These are phyloP conservation scores for Kwoniella botswanensis DNA, from an alignment of 768 basidiomycete species.

Conservation along the genomic window DNA sequence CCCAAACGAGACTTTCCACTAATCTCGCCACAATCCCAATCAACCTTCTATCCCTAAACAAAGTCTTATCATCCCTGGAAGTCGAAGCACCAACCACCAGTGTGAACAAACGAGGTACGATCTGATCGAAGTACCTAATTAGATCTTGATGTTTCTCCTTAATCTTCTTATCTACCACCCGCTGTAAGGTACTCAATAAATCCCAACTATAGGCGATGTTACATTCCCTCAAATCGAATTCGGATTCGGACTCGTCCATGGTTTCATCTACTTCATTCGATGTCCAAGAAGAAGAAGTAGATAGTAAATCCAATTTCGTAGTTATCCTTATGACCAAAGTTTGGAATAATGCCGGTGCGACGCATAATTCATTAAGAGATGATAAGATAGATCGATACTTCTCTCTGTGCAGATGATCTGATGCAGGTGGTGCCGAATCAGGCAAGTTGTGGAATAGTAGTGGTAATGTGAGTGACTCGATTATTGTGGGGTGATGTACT, in stretches of 20 bases:
- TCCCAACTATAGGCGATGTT: conserved; percentile 84
- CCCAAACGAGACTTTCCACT: conserved; percentile 70
- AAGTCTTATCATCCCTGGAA: conserved; percentile 28
- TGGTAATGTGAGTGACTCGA: conserved; percentile 78
- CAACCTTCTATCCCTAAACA: conserved; percentile 63
- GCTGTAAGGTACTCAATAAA: conserved; percentile 71
- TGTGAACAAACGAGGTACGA: conserved; percentile 74
- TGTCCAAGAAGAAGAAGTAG: conserved; percentile 41
- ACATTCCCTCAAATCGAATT: conserved; percentile 60
- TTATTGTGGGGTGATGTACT: conserved; percentile 65
- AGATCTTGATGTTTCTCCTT: conserved; percentile 71
- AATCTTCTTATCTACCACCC: conserved; percentile 67
- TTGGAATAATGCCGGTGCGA: conserved; percentile 79
- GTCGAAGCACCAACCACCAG: conserved; percentile 64
- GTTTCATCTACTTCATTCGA: conserved; percentile 31
- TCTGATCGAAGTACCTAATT: conserved; percentile 74
- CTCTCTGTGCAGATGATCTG: conserved; percentile 66
- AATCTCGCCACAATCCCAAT: conserved; percentile 70
- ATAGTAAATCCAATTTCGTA: conserved; percentile 69
- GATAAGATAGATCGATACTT: conserved; percentile 72
- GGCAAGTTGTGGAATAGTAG: conserved; percentile 78
- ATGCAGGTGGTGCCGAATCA: conserved; percentile 66
- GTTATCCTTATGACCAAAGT: conserved; percentile 76
- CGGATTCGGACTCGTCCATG: conserved; percentile 4
- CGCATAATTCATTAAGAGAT: conserved; percentile 73